Base-by-base conservation (phyloP, 345 rosid species). In the Gossypium australe region DNA sequence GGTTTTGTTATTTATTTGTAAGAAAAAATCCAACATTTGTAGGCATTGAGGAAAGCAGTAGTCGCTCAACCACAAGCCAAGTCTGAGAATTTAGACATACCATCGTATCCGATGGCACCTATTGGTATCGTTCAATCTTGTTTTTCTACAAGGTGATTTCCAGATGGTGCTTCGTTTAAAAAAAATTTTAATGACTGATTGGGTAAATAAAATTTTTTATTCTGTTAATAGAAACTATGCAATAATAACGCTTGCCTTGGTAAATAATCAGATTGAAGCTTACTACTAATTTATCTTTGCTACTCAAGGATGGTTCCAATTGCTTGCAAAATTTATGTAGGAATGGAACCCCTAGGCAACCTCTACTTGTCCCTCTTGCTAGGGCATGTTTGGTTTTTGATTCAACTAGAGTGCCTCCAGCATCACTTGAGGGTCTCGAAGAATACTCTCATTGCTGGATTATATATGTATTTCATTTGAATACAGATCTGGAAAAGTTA, bases 381-480 rank as follows among this genome's bases (percentile, higher is more conserved):
- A 89, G 94, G 77, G 98, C 97, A 13, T 79, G 88, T 76, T 82
- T 94, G 80, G 64, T 71, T 57, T 94, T 94, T 81, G 84, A 90
- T 84, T 73, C 83, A 27, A 77, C 92, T 58, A 84, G 87, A 79
- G 97, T 90, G 82, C 95, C 97, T 82, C 92, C 93, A 7, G 98
- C 97, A 70, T 92, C 97, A 47, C 97, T 94, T 69, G 98, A 92
- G 75, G 97, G 95, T 80, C 90, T 94, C 9, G 87, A 29, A 41
- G 95, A 89, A 74, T 94, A 94, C 83, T 89, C 98, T 75, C 94
- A 94, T 80, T 92, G 97, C 80, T 94, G 98, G 98, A 82, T 94
- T 76, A 71, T 94, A 17, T 94, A 86, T 78, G 97, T 92, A 4
- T 94, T 94, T 83, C 98, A 94, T 85, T 86, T 94, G 74, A 94